Conservation (phyloP, 225 moss, liverwort and hornwort species). For the Polytrichum formosum region DNA sequence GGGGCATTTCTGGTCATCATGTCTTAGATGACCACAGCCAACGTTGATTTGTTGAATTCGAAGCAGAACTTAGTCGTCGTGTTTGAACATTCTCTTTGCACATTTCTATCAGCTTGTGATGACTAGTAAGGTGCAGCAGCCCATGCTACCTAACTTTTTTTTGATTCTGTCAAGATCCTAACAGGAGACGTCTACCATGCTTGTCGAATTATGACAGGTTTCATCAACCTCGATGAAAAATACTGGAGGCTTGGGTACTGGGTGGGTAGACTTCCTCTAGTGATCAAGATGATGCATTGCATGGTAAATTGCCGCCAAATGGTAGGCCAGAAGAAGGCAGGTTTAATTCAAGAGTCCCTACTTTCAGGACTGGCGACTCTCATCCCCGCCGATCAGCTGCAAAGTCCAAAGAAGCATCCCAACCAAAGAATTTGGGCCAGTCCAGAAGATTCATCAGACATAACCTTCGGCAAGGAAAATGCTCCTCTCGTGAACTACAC, state of each 20-base stretch:
- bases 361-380: conserved; percentile 32
- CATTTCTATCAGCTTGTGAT: too few relatives aligned
- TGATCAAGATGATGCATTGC: conserved; percentile 23
- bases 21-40: too few relatives aligned
- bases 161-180: neutral
- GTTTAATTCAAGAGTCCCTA: conserved; percentile 15
- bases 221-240: conserved; percentile 21
- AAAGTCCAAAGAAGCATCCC: conserved; percentile 3
- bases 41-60: too few relatives aligned
- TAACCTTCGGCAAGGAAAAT: neutral
- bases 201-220: conserved; percentile 12
- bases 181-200: neutral
- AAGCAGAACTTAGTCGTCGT: neutral
- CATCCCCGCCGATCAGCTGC: conserved; percentile 12
- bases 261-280: conserved; percentile 19
- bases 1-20: too few relatives aligned
- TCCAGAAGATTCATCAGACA: neutral
- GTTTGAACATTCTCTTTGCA: neutral
- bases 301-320: conserved; percentile 11
- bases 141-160: too few relatives aligned
- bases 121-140: too few relatives aligned
- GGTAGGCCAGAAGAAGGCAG: conserved; percentile 7
- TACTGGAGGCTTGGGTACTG: conserved; percentile 19
- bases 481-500: neutral
- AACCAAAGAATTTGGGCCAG: conserved; percentile 5